Base-by-base conservation (phyloP, 768 basidiomycete species). In the Hypsizygus marmoreus region DNA sequence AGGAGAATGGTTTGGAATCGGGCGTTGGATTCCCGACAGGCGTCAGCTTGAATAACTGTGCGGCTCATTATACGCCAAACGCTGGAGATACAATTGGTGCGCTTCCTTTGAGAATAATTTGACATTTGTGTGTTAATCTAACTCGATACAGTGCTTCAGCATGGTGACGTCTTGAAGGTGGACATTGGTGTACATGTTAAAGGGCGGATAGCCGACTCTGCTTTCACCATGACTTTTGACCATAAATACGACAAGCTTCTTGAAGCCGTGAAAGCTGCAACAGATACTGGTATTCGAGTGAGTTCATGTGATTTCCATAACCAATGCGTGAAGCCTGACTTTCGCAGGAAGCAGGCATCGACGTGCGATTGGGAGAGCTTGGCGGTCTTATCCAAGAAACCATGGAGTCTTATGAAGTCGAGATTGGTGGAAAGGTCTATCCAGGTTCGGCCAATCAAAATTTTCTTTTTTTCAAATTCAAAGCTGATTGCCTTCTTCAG, bases 401-500 rank as follows among this genome's bases (percentile, higher is more conserved):
- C 2, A 99, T 99, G 97, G 94, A 97, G 61, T 92, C 90, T 1
- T 97, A 97, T 59, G 97, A 98, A 63, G 95, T 99, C 9, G 91
- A 93, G 58, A 81, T 95, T n/a, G 79, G 80, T 11, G 86, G 91
- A 17, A 91, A 92, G 58, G 75, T 85, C 6, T 74, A 84, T 54
- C 92, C 87, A 39, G 91, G 93, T 93, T 28, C 26, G 71, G 56
- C 38, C 34, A 33, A 51, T 10, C 50, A 43, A 31, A 44, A 33
- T 10, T 36, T 34, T 43, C 42, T 14, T 32, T 16, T 16, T 36
- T 20, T 6, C 19, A 20, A 49, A 24, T 31, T 19, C 25, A 24
- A 42, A 29, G 45, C 38, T 41, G 23, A 46, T 36, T n/a, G n/a
- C n/a, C n/a, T 45, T 37, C 20, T 42, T 12, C 61, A 92, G 95